These are phyloP conservation scores for Rhizopogon roseolus DNA, from an alignment of 768 basidiomycete species.

Conservation along the genomic window DNA sequence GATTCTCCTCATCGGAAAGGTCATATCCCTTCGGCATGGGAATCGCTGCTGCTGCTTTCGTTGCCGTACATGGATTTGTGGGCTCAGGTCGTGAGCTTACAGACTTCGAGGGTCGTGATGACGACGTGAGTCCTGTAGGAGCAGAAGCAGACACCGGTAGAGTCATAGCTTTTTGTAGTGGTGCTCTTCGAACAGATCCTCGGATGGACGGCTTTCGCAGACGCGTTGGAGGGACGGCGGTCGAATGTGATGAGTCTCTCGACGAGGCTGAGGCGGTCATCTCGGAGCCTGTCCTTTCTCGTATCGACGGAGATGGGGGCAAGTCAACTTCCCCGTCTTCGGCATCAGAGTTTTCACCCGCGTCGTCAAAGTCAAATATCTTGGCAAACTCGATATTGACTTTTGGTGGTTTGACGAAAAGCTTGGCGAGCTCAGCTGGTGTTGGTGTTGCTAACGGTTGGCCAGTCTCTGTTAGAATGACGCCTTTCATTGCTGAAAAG, in stretches of 20 bases:
- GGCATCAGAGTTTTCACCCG: slow-evolving; percentile 25
- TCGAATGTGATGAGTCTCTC: slow-evolving; percentile 15
- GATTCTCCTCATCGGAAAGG: slow-evolving; percentile 73
- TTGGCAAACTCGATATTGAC: slow-evolving; percentile 72
- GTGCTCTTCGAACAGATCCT: slow-evolving; percentile 31
- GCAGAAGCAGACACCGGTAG: slow-evolving; percentile 38
- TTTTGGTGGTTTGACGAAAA: slow-evolving; percentile 66
- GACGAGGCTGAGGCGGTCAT: slow-evolving; percentile 22
- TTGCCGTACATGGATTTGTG: not conserved
- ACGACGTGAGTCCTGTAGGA: slow-evolving; percentile 26
- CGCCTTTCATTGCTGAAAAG: slow-evolving; percentile 66
- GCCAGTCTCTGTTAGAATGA: slow-evolving; percentile 76
- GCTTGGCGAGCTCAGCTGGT: slow-evolving; percentile 57
- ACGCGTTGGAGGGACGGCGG: slow-evolving; percentile 37
- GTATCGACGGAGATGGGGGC: slow-evolving; percentile 46
- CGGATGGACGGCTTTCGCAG: slow-evolving; percentile 55
- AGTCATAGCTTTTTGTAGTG: slow-evolving; percentile 12
- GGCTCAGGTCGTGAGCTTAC: slow-evolving; percentile 9
- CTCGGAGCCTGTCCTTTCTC: slow-evolving; percentile 32
- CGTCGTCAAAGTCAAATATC: slow-evolving; percentile 63
- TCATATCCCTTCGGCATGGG: slow-evolving; percentile 51
- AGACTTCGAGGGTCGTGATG: slow-evolving; percentile 15
- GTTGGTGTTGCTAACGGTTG: slow-evolving; percentile 69
- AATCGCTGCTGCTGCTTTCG: slow-evolving; percentile 12
- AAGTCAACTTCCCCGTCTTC: slow-evolving; percentile 13